phyloP scores from a whole-genome alignment of 305 asterid species.

The Fraxinus platypoda region DNA sequence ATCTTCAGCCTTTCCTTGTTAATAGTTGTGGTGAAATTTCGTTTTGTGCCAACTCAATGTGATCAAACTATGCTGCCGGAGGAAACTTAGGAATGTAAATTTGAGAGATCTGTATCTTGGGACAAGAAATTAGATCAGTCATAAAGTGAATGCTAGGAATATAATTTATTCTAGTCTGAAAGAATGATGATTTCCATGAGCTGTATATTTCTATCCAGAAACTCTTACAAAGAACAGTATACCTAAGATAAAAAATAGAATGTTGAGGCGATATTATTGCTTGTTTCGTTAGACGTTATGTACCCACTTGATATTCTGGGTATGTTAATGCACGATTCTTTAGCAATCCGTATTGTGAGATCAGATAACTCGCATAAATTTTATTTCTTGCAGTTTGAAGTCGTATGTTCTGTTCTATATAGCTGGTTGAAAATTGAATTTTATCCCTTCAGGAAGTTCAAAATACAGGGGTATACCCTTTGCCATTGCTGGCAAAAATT shows the following conservation, averaged over 20 bases:
- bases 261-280: neutral
- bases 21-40: constrained; percentile 22
- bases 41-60: constrained; percentile 28
- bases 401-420: neutral
- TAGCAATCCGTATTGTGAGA: constrained; percentile 4
- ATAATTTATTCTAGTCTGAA: constrained; percentile 6
- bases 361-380: neutral
- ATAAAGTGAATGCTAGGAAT: constrained; percentile 30
- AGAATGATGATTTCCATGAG: constrained; percentile 13
- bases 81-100: constrained; percentile 32
- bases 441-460: constrained; percentile 48
- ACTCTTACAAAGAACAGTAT: constrained; percentile 10
- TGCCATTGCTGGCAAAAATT: constrained; percentile 38
- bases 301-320: constrained; percentile 1
- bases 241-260: constrained; percentile 1
- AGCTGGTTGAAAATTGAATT: constrained; percentile 17
- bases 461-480: constrained; percentile 38
- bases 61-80: constrained; percentile 30
- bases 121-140: constrained; percentile 26
- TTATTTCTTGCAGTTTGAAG: neutral
- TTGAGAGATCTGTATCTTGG: constrained; percentile 25
- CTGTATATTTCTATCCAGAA: constrained; percentile 15
- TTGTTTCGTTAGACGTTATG: constrained; percentile 5
- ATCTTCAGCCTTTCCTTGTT: constrained; percentile 16
- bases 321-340: constrained; percentile 17